Evolutionary conservation across 345 rosid species (phyloP).

Genomic region (Euphorbia pulcherrima): DNA sequence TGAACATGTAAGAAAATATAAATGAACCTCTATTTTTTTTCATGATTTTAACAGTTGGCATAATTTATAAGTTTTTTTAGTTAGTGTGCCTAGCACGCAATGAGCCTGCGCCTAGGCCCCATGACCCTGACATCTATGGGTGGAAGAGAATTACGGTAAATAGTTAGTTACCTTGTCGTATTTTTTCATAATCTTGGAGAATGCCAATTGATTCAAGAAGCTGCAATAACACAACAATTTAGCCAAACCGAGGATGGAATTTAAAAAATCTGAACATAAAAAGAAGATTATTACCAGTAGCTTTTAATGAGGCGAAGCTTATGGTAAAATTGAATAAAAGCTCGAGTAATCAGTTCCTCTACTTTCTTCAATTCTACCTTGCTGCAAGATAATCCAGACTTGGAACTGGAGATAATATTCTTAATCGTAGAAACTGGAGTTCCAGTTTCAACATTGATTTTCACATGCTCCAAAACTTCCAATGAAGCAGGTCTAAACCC

Average conservation of each 20-base stretch:
- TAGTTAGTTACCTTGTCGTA: slow-evolving; percentile 77
- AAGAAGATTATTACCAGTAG: slow-evolving; percentile 39
- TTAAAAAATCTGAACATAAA: neutral
- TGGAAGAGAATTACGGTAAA: too few species aligned
- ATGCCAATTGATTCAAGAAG: slow-evolving; percentile 66
- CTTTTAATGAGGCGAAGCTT: slow-evolving; percentile 59
- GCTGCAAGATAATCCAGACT: slow-evolving; percentile 31
- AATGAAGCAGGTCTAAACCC: slow-evolving; percentile 34
- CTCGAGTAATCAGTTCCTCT: slow-evolving; percentile 41
- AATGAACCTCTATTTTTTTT: too few species aligned
- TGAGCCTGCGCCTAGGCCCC: too few species aligned
- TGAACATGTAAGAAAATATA: too few species aligned
- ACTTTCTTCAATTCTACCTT: slow-evolving; percentile 41
- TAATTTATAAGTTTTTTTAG: too few species aligned
- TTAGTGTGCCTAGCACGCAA: too few species aligned
- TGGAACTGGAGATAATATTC: slow-evolving; percentile 27
- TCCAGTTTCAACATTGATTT: slow-evolving; percentile 41
- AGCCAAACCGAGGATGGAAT: neutral
- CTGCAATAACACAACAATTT: slow-evolving; percentile 24
- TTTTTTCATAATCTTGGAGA: slow-evolving; percentile 83
- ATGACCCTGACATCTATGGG: too few species aligned
- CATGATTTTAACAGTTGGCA: too few species aligned
- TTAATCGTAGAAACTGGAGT: slow-evolving; percentile 42
- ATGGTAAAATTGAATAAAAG: slow-evolving; percentile 50
- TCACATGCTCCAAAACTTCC: slow-evolving; percentile 41